Evolutionary conservation across 345 rosid genomes (phyloP), one percentile per base, ranked within the genome.

Genomic region (Luvunga scandens): DNA sequence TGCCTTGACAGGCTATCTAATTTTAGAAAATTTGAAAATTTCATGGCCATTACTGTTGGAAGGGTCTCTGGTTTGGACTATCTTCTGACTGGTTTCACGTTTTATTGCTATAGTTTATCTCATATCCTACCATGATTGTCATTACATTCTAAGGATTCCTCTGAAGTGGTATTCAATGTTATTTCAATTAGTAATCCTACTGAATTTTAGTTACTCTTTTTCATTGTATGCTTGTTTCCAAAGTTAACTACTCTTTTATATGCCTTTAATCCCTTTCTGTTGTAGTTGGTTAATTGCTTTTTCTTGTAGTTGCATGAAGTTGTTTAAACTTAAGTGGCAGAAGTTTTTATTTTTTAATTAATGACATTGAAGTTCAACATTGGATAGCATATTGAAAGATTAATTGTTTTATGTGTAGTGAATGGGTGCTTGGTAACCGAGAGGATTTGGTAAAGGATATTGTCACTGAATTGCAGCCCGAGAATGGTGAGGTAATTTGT

Each of bases 381-480:
- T 66, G 9, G 9, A 10, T 66, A 48, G 71, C 13, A 62, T 63
- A 6, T 55, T 55, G 30, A 78, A 71, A 74, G 36, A 30, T 68
- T 16, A 25, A 30, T 18, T 27, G 19, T 79, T 75, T 60, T 59
- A 34, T 72, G 67, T 72, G 88, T 90, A 96, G 99, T 84, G 98
- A 94, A 78, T 94, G 98, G 99, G 98, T 95, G 73, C 94, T 95
- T 78, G 98, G 99, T 67, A 92, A 88, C 81, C 88, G 95, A 63
- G 99, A 94, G 84, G 97, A 96, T 91, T 88, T 96, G 83, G 98
- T 86, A 71, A 96, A 91, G 88, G 97, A 96, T 84, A 87, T 94
- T 70, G 66, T 89, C 76, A 84, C 90, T 34, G 95, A 89, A 81
- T 69, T 96, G 85, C 93, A 86, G 83, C 92, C 89, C 38, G 90